Evolutionary conservation across 257 asterid genomes (phyloP).

Genomic region (Nyctanthes arbortristis): DNA sequence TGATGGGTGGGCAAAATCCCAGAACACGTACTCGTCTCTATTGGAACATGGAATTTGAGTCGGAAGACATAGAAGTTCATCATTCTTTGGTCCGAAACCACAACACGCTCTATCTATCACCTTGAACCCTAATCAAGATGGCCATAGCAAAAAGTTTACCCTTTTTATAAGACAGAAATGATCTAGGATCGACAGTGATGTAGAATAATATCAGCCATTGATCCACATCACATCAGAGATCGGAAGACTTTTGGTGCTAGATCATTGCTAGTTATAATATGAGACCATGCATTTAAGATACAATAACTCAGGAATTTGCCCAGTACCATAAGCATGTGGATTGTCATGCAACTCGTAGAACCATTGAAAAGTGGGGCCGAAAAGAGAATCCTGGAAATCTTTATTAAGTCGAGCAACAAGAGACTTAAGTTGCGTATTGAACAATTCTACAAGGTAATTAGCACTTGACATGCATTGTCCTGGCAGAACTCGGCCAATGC

Average conservation of each 20-base stretch:
- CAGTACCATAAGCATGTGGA: constrained; percentile 25
- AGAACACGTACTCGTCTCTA: constrained; percentile 43
- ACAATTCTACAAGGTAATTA: constrained; percentile 5
- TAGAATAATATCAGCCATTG: too few relatives aligned
- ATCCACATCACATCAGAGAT: too few relatives aligned
- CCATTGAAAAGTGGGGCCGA: neutral
- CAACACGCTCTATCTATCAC: constrained; percentile 45
- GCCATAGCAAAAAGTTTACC: neutral
- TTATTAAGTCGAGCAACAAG: constrained; percentile 8
- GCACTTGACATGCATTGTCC: constrained; percentile 1
- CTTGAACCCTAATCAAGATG: constrained; percentile 34
- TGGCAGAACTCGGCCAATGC: neutral
- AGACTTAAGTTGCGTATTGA: constrained; percentile 15
- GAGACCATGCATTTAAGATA: neutral
- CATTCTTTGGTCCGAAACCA: constrained; percentile 21
- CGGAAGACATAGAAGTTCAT: constrained; percentile 31
- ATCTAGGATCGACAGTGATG: too few relatives aligned
- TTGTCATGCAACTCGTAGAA: constrained; percentile 8
- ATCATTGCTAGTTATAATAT: too few relatives aligned
- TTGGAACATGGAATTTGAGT: constrained; percentile 30
- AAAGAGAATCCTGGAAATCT: constrained; percentile 1
- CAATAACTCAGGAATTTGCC: neutral
- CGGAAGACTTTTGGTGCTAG: too few relatives aligned
- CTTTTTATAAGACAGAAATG: neutral
- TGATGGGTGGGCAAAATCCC: constrained; percentile 50